Evolutionary conservation across 2,329 filamentous ascomycete species (phyloP), one percentile per base, ranked within the genome.

Genomic region (Pezicula carpinea): DNA sequence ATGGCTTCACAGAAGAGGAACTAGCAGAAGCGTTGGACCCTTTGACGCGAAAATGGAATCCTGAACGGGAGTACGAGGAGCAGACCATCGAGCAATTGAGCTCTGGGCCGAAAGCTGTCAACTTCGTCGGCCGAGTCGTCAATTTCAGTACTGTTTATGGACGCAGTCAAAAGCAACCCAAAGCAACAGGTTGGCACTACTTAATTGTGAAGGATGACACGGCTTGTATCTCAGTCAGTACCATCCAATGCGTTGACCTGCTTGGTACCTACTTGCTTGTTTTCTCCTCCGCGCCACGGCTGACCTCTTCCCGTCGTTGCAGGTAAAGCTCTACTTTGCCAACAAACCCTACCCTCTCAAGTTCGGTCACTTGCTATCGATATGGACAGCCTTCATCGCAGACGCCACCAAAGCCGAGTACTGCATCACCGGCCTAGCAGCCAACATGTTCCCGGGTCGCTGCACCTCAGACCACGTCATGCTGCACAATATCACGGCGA

Each of bases 391-490:
- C 6, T 79, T 79, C 51, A 67, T 82, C 38, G 71, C 72, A 11
- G 63, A 69, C 13, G 66, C 68, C 0, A 67, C 68, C 34, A 77
- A 76, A 44, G 69, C 71, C 2, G 64, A 74, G 40, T 35, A 34
- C 0, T 55, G 54, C 4, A 62, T 68, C 13, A 65, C 67, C 0
- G 66, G 62, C 43, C 75, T 75, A 33, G 69, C 70, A 1, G 74
- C 75, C 0, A 76, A 73, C n/a, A 70, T 84, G 23, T 81, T 80
- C 44, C 79, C 79, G 0, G 76, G 79, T 34, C 70, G 76, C 6
- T 72, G 79, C 46, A 70, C 70, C 6, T 69, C 69, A 35, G 79
- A 74, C 36, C 72, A 79, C 49, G 64, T 82, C 42, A 72, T 73
- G 60, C 60, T 82, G 10, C 73, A 81, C 44, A 64, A 70, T n/a